Base-by-base conservation (phyloP, 805 yeast species). In the Priceomyces melissophilus region DNA sequence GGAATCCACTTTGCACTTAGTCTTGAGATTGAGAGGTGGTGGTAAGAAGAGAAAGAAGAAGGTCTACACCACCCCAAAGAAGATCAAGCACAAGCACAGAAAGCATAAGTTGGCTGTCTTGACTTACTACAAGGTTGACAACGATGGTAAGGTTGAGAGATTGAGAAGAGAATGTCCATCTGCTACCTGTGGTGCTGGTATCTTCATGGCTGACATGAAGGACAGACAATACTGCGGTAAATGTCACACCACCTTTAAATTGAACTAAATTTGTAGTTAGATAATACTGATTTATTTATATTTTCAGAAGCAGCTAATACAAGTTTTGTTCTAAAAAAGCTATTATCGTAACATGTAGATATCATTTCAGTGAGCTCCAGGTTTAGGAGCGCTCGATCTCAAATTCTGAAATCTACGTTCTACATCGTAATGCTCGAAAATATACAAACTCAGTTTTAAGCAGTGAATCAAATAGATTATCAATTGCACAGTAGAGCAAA, bases 21-120 rank as follows among this genome's bases (percentile, higher is more conserved):
- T 90, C 60, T 79, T 90, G 54, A 90, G 96, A 84, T 84, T 89
- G 75, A 87, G 96, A 82, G 96, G 95, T 81, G 75, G 75, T 72
- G 96, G 96, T 81, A 93, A 90, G 87, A 93, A 93, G 93, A 91
- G 96, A 84, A 93, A 93, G 93, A 93, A 93, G 96, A 91, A 91
- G 95, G 97, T 89, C 72, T 93, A 91, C 91, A 91, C 98, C 79
- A 91, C 98, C 71, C 99, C 99, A 82, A 93, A 93, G 90, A 95
- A 90, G 86, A 87, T 93, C 80, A 87, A 78, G 80, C 98, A 93
- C 95, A 90, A 89, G 86, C 96, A 88, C 86, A 93, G 87, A 87
- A 93, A 91, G 83, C 87, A 87, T 78, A 93, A 93, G 87, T 82
- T 93, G 69, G 98, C 97, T 76, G 97, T 93, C 74, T 86, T 93